Evolutionary conservation across 805 yeast genomes (phyloP).

Genomic region (Yarrowia phangngaensis): DNA sequence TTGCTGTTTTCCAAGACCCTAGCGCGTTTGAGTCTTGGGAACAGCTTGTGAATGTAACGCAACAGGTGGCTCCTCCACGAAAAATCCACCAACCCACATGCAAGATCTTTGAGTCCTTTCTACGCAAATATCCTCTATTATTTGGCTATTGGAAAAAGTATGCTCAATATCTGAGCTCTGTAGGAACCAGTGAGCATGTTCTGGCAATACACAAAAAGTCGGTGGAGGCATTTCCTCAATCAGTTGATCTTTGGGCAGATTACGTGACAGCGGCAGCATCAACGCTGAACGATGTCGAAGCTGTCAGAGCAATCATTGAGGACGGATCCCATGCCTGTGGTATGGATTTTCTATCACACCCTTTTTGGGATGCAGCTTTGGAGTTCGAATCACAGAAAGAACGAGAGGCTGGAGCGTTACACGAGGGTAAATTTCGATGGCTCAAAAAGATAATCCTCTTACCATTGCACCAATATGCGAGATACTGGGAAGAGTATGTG

Average conservation of each 20-base stretch:
- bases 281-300: constrained; percentile 23
- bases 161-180: constrained; percentile 35
- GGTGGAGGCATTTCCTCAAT: constrained; percentile 39
- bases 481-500: constrained; percentile 52
- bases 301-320: constrained; percentile 40
- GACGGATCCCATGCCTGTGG: constrained; percentile 57
- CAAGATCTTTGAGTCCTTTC: constrained; percentile 31
- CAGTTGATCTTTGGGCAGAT: constrained; percentile 38
- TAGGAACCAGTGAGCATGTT: constrained; percentile 32
- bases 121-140: constrained; percentile 41
- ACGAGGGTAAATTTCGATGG: constrained; percentile 34
- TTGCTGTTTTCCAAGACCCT: constrained; percentile 18
- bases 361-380: constrained; percentile 76
- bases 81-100: constrained; percentile 7
- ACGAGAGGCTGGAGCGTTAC: constrained; percentile 42
- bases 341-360: constrained; percentile 66
- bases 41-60: not conserved
- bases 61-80: not conserved
- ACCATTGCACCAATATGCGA: constrained; percentile 86
- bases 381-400: constrained; percentile 51
- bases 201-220: constrained; percentile 32
- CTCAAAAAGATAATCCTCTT: constrained; percentile 41
- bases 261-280: constrained; percentile 30
- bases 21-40: constrained; percentile 21
- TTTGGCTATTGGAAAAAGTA: constrained; percentile 45